Conservation (phyloP, 257 asterid genomes). For the Jacaranda mimosifolia region DNA sequence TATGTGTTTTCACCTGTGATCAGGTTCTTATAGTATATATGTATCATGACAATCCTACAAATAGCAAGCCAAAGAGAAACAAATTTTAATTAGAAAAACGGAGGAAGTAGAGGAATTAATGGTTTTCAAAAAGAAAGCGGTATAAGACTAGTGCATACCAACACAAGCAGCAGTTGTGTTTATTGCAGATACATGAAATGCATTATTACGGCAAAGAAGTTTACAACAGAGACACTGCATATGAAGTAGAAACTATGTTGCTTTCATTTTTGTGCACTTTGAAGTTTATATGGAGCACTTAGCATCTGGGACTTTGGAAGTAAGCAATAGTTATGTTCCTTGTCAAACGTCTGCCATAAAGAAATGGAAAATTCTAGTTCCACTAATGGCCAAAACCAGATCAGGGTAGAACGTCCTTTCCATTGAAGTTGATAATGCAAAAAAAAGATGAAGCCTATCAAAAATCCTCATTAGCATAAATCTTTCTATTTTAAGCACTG, state of each 20-base stretch:
- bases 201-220: conserved; percentile 23
- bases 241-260: conserved; percentile 13
- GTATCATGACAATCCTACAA: conserved; percentile 85
- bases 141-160: conserved; percentile 22
- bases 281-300: conserved; percentile 15
- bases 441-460: conserved; percentile 13
- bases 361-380: conserved; percentile 19
- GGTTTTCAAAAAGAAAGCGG: conserved; percentile 20
- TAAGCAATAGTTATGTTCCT: conserved; percentile 7
- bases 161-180: conserved; percentile 10
- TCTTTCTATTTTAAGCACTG: conserved; percentile 20
- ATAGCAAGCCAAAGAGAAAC: conserved; percentile 37
- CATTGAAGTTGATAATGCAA: conserved; percentile 16
- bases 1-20: conserved; percentile 86
- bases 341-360: conserved; percentile 22
- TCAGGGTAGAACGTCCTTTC: conserved; percentile 12
- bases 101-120: conserved; percentile 25
- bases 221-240: conserved; percentile 20
- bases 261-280: too few relatives aligned
- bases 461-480: conserved; percentile 4
- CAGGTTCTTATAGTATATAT: conserved; percentile 81
- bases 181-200: conserved; percentile 24
- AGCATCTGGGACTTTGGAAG: conserved; percentile 17
- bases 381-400: neutral
- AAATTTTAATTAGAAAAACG: conserved; percentile 22